Evolutionary conservation across 805 yeast species (phyloP).

Genomic region (Millerozyma miso): DNA sequence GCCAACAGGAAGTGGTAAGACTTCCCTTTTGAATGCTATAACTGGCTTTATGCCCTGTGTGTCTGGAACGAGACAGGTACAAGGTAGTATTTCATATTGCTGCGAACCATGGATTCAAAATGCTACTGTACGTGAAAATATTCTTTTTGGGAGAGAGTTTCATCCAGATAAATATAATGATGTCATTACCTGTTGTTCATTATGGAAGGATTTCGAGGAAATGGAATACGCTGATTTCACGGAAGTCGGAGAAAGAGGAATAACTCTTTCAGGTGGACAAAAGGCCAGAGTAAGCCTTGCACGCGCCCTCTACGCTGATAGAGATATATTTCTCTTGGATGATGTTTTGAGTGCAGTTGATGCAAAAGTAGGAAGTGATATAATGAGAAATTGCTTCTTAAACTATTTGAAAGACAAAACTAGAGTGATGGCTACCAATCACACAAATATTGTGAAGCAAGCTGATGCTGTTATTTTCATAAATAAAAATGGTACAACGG

Average conservation of each 20-base stretch:
- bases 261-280: constrained; percentile 59
- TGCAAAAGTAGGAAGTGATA: constrained; percentile 60
- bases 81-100: constrained; percentile 54
- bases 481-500: constrained; percentile 50
- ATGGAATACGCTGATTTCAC: constrained; percentile 53
- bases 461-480: constrained; percentile 62
- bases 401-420: constrained; percentile 54
- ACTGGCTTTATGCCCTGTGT: constrained; percentile 46
- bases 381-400: constrained; percentile 43
- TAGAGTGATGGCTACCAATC: constrained; percentile 55
- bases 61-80: constrained; percentile 10
- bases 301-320: constrained; percentile 61
- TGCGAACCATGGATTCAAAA: constrained; percentile 59
- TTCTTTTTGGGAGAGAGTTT: constrained; percentile 45
- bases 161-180: constrained; percentile 39
- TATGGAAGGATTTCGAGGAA: constrained; percentile 42
- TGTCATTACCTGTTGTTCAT: constrained; percentile 47
- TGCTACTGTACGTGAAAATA: constrained; percentile 47
- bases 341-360: constrained; percentile 71
- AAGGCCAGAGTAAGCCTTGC: constrained; percentile 63
- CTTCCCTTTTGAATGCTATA: constrained; percentile 51
- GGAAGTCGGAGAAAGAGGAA: constrained; percentile 58
- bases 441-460: constrained; percentile 49
- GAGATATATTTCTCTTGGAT: constrained; percentile 57
- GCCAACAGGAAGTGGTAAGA: constrained; percentile 65